These are phyloP conservation scores for Nelumbo lutea DNA, from an alignment of 164 flowering plant genomes.

Conservation along the genomic window DNA sequence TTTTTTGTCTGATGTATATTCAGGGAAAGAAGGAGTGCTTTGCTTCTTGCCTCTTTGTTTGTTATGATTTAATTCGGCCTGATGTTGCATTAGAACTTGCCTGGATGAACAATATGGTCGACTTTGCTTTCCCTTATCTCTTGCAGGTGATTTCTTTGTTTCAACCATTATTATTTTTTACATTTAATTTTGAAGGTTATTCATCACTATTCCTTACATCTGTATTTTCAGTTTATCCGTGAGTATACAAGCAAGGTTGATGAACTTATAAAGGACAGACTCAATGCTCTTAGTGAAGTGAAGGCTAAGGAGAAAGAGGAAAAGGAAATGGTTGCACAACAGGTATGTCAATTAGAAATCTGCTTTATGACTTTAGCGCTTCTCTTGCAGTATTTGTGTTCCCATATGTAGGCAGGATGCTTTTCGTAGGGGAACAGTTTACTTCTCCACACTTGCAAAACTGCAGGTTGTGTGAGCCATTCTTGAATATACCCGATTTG, in stretches of 20 bases:
- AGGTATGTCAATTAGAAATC: conserved; percentile 41
- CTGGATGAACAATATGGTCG: conserved; percentile 96
- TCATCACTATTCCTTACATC: not conserved
- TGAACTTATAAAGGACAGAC: conserved; percentile 85
- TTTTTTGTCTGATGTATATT: conserved; percentile 5
- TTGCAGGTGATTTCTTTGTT: conserved; percentile 44
- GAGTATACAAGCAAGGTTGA: conserved; percentile 94
- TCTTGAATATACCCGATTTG: not conserved
- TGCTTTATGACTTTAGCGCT: not conserved
- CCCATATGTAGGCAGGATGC: too few species aligned
- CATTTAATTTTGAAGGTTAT: not conserved
- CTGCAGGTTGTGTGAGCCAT: not conserved
- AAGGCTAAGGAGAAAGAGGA: conserved; percentile 91
- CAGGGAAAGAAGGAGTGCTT: conserved; percentile 96
- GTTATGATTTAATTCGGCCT: conserved; percentile 64
- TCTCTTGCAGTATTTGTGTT: too few species aligned
- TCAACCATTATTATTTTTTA: not conserved
- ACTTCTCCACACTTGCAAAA: not conserved
- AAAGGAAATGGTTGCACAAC: conserved; percentile 87
- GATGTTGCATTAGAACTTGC: conserved; percentile 86
- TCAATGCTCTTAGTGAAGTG: conserved; percentile 73
- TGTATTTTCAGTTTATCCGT: conserved; percentile 56
- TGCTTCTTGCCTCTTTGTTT: conserved; percentile 76
- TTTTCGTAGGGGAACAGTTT: not conserved
- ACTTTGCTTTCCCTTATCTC: conserved; percentile 81